Percentiles rank a stretch among this genome's conserved stretches.
These are phyloP conservation scores for Xylaria polymorpha DNA, from an alignment of 2,329 filamentous ascomycete species.

Conservation along the genomic window DNA sequence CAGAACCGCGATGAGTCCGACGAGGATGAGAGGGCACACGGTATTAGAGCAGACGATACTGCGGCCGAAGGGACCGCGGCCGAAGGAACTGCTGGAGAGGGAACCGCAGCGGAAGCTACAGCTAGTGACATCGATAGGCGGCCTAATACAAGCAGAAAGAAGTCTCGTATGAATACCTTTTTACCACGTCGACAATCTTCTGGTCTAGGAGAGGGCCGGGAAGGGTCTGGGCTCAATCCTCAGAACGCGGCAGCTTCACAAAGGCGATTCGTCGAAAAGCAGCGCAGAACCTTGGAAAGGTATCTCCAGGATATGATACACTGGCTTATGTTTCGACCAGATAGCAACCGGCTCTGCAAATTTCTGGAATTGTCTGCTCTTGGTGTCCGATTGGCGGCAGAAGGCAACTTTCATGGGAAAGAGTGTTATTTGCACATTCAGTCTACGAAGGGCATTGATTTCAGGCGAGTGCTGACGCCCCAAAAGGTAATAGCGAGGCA, in stretches of 20 bases:
- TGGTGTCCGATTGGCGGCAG: constrained; percentile 90
- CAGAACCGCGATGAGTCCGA: constrained; percentile 82
- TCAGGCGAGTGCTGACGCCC: constrained; percentile 82
- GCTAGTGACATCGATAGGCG: constrained; percentile 75
- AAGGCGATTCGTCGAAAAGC: constrained; percentile 79
- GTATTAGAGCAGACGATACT: constrained; percentile 53
- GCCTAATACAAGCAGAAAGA: constrained; percentile 55
- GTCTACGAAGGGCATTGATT: constrained; percentile 88
- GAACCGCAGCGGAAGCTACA: constrained; percentile 69
- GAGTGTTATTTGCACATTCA: constrained; percentile 95
- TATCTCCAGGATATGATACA: constrained; percentile 95
- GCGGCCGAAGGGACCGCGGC: constrained; percentile 57
- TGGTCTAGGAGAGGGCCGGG: constrained; percentile 59
- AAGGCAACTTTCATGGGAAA: constrained; percentile 97
- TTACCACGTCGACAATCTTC: constrained; percentile 66
- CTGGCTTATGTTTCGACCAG: constrained; percentile 95
- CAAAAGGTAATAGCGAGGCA: constrained; percentile 83
- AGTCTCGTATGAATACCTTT: constrained; percentile 65
- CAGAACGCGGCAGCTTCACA: constrained; percentile 66
- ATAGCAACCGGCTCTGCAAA: constrained; percentile 94
- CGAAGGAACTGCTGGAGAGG: constrained; percentile 59
- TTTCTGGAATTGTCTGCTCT: constrained; percentile 95
- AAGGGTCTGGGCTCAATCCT: constrained; percentile 55
- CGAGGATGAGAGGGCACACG: constrained; percentile 69
- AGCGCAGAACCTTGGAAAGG: constrained; percentile 85